Base-by-base conservation (phyloP, 106 monocot species). In the Dendrobium nobile region DNA sequence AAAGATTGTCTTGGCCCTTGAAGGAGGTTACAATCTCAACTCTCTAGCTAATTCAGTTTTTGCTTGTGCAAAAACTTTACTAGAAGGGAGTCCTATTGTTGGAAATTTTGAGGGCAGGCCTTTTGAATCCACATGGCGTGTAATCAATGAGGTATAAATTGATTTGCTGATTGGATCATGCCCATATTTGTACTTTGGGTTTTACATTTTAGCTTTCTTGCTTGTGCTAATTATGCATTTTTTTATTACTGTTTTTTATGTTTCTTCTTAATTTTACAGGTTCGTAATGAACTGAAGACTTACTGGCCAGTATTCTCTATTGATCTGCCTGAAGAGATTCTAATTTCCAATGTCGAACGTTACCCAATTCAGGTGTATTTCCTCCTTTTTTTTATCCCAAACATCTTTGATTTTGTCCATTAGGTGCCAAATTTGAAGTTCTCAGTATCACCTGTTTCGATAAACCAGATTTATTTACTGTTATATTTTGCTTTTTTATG, bases 1-100 rank as follows among this genome's bases (percentile, higher is more conserved):
- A 78, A 95, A 93, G 81, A 93, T 99, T 83, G 88, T 95, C 79
- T 85, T 99, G 90, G 88, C 87, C 11, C 87, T 99, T 28, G 99
- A 99, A 88, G 99, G 99, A 77, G 99, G 99, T 47, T 99, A 99
- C 79, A 99, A 99, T 84, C 89, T 99, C 9, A 90, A 77, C 7
- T 95, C 95, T 77, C 78, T 95, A 82, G 87, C 99, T 77, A 91
- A 93, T 81, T 99, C 99, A 42, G 93, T 95, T 83, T 80, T 85
- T 93, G 95, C 95, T 79, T 99, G 99, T 87, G 87, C 88, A 24
- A 79, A 86, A 81, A 84, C 90, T 67, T 85, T 99, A 72, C 83
- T 99, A 81, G 88, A 85, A 77, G 88, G 85, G 75, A 80, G 87
- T 70, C 67, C 79, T 33, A 72, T 77, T 43, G 41, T 31, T 80